Percentiles rank a stretch among this genome's conserved stretches.
phyloP scores from a whole-genome alignment of 2,329 filamentous ascomycete genomes.

The Neopestalotiopsis clavispora region DNA sequence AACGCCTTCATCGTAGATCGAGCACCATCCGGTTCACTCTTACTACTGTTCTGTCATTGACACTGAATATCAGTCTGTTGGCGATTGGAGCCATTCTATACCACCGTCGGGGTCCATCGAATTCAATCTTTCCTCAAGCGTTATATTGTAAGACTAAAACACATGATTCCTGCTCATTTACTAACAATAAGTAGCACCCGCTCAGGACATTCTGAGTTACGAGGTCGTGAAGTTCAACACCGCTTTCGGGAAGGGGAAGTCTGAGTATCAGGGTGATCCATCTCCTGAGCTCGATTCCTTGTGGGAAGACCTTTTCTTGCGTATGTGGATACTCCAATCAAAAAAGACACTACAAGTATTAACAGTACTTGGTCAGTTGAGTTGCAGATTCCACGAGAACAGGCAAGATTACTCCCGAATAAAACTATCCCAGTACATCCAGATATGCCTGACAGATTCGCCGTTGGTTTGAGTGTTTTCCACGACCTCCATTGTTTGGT shows the following conservation, averaged over 20 bases:
- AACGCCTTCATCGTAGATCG: too few relatives aligned
- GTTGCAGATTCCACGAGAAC: neutral
- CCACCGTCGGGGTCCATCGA: neutral
- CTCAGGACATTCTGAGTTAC: neutral
- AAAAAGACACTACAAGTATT: too few relatives aligned
- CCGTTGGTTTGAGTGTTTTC: slow-evolving; percentile 4
- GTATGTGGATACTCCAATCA: neutral
- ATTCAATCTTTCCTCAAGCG: neutral
- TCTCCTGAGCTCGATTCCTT: neutral
- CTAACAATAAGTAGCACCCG: neutral
- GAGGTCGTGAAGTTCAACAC: slow-evolving; percentile 3
- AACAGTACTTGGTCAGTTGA: neutral
- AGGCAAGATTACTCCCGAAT: neutral
- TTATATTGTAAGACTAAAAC: neutral
- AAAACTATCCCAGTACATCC: neutral
- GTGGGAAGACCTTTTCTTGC: slow-evolving; percentile 1
- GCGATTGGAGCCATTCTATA: neutral
- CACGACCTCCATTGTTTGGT: slow-evolving; percentile 7
- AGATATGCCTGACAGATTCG: slow-evolving; percentile 5
- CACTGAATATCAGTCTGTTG: neutral
- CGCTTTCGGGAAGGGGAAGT: neutral
- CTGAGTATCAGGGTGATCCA: slow-evolving; percentile 4
- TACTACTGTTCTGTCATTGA: neutral
- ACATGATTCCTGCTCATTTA: too few relatives aligned
- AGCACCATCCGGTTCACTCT: too few relatives aligned